Evolutionary conservation across 768 basidiomycete species (phyloP), one percentile per base, ranked within the genome.

Genomic region (Lactarius evosmus): DNA sequence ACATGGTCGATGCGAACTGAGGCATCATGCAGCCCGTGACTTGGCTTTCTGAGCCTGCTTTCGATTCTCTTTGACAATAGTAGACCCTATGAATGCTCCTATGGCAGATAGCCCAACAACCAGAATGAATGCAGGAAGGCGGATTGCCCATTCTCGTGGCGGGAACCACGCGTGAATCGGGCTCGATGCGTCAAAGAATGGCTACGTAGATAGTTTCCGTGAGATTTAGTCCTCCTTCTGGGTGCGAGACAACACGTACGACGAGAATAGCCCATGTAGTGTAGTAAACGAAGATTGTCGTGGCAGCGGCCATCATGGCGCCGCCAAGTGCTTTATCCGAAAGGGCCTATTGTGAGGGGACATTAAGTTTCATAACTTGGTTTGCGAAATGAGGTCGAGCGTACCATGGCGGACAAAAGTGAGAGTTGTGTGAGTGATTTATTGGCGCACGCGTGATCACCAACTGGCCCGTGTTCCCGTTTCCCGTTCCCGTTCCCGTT

Each of bases 221-320:
- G 38, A 44, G 46, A 22, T 33, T 9, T 25, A 27, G 34, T 36
- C 30, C 75, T 16, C 22, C 19, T 38, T 19, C 38, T 54, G 30
- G 33, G 46, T 8, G 46, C 41, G 19, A 34, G 3, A 60, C 40
- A 17, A 40, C n/a, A 70, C 88, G 70, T 68, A 94, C 95, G 59
- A 95, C 82, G 56, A 98, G 77, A 59, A 97, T 81, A 16, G 94
- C 87, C 95, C 95, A 98, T 30, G 83, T 80, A 1, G 95, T 94
- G 75, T 98, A 98, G 74, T 98, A 98, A 11, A 82, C 77, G 77
- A 96, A 96, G 40, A 91, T 83, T 50, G 85, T 74, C 7, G 84
- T 82, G 36, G 93, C 92, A 66, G 83, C 80, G 66, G 91, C 78
- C 72, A 97, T 83, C 89, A 96, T 92, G 49, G 78, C 69, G 33